Percentiles rank a stretch among this genome's conserved stretches.
phyloP scores from a whole-genome alignment of 1,284 basidiomycete genomes.

The Leccinum brunneo-olivaceum region DNA sequence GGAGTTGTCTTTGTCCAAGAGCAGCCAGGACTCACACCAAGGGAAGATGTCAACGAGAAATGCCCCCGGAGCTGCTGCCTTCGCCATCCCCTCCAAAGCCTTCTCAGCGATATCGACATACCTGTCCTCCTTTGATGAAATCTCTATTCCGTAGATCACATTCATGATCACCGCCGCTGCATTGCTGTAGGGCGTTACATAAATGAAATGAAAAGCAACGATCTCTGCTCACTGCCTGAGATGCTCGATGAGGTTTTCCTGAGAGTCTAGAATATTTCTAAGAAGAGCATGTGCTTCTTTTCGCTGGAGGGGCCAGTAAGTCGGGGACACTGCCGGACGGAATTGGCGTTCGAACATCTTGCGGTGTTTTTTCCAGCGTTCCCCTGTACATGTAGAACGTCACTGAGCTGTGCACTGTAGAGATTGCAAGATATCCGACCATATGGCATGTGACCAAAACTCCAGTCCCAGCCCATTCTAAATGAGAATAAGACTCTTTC shows the following conservation, averaged over 20 bases:
- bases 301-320: slow-evolving; percentile 36
- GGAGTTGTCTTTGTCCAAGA: neutral
- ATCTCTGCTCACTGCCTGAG: slow-evolving; percentile 35
- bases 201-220: neutral
- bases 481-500: slow-evolving; percentile 1
- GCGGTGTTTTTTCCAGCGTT: slow-evolving; percentile 44
- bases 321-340: slow-evolving; percentile 30
- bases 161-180: slow-evolving; percentile 36
- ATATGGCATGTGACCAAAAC: slow-evolving; percentile 47
- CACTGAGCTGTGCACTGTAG: neutral
- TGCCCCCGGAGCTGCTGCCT: slow-evolving; percentile 32
- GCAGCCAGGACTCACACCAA: slow-evolving; percentile 16
- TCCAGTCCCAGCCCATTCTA: slow-evolving; percentile 49
- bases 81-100: slow-evolving; percentile 33
- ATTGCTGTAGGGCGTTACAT: slow-evolving; percentile 27
- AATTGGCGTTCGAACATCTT: slow-evolving; percentile 44
- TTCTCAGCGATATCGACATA: slow-evolving; percentile 34
- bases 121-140: slow-evolving; percentile 29
- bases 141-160: slow-evolving; percentile 33
- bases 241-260: slow-evolving; percentile 35
- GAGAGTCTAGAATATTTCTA: slow-evolving; percentile 33
- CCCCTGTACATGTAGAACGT: slow-evolving; percentile 24
- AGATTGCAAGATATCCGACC: slow-evolving; percentile 23
- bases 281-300: slow-evolving; percentile 36
- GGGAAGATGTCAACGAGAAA: slow-evolving; percentile 35